Evolutionary conservation across 169 alveolate species (phyloP).

Genomic region (Ichthyophthirius multifiliis): DNA sequence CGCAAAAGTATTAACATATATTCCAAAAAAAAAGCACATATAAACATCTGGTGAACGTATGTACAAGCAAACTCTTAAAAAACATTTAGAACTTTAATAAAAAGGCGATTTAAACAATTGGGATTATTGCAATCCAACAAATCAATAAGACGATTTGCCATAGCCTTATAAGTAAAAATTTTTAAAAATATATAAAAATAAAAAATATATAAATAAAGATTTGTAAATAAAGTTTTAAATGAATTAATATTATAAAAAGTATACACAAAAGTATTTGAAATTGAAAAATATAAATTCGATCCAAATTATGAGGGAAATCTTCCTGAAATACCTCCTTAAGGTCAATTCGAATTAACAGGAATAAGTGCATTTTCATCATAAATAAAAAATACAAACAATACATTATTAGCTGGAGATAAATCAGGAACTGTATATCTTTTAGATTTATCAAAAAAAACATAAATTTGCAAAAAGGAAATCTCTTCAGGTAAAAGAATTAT

Average conservation of each 20-base stretch:
- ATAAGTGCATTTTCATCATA: not conserved
- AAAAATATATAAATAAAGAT: not conserved
- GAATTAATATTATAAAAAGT: slow-evolving; percentile 13
- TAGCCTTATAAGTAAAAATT: slow-evolving; percentile 32
- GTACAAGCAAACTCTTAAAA: too few relatives aligned
- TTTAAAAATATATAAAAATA: not conserved
- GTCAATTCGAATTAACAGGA: slow-evolving; percentile 20
- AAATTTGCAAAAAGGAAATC: slow-evolving; percentile 24
- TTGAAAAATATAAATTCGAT: slow-evolving; percentile 38
- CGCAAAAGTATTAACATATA: too few relatives aligned
- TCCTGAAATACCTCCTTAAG: slow-evolving; percentile 36
- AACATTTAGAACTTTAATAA: not conserved
- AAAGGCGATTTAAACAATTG: slow-evolving; percentile 32
- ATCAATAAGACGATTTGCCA: slow-evolving; percentile 27
- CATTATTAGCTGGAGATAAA: slow-evolving; percentile 30
- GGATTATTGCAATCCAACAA: slow-evolving; percentile 38
- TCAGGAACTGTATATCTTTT: slow-evolving; percentile 29
- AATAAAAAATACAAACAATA: not conserved
- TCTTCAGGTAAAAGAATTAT: slow-evolving; percentile 18
- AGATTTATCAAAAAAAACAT: slow-evolving; percentile 25
- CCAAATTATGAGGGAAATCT: slow-evolving; percentile 46
- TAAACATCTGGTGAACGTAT: too few relatives aligned
- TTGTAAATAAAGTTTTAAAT: slow-evolving; percentile 18
- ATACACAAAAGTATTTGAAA: slow-evolving; percentile 25
- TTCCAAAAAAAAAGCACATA: too few relatives aligned